Percentiles rank a stretch among this genome's conserved stretches.
phyloP scores from a whole-genome alignment of 768 basidiomycete genomes.

The Mycena metata region DNA sequence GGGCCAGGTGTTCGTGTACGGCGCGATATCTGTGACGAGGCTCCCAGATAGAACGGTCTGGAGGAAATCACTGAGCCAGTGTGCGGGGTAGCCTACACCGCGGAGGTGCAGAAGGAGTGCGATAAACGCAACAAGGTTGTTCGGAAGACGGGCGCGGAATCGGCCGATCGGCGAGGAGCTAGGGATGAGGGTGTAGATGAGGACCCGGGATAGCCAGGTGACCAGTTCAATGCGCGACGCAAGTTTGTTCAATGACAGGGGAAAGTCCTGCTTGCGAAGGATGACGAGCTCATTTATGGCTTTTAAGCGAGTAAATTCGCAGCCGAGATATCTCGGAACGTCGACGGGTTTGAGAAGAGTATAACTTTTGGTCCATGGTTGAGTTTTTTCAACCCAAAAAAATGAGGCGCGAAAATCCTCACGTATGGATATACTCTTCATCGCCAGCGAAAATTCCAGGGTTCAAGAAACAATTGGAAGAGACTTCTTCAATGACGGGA shows the following conservation, averaged over 20 bases:
- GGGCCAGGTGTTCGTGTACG: conserved; percentile 23
- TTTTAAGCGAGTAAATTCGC: conserved; percentile 8
- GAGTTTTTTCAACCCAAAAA: not conserved
- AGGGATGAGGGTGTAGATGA: conserved; percentile 23
- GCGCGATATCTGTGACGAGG: conserved; percentile 23
- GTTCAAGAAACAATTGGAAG: conserved; percentile 26
- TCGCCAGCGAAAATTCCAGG: conserved; percentile 16
- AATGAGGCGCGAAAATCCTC: not conserved
- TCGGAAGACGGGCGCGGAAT: conserved; percentile 25
- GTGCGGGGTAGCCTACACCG: conserved; percentile 22
- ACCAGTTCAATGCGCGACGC: conserved; percentile 21
- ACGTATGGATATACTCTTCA: conserved; percentile 30
- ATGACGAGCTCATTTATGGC: conserved; percentile 18
- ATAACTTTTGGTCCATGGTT: conserved; percentile 4
- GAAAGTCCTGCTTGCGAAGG: conserved; percentile 5
- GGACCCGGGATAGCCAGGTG: conserved; percentile 20
- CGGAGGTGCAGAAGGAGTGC: conserved; percentile 23
- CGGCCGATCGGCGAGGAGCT: not conserved
- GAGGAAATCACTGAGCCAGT: conserved; percentile 26
- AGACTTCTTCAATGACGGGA: conserved; percentile 15
- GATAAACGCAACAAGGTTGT: conserved; percentile 28
- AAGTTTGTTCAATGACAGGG: conserved; percentile 7
- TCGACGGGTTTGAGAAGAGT: conserved; percentile 21
- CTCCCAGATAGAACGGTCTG: conserved; percentile 11
- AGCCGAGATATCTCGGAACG: conserved; percentile 25